Base-by-base conservation (phyloP, 2,329 filamentous ascomycete species). In the Cladosporium halotolerans region DNA sequence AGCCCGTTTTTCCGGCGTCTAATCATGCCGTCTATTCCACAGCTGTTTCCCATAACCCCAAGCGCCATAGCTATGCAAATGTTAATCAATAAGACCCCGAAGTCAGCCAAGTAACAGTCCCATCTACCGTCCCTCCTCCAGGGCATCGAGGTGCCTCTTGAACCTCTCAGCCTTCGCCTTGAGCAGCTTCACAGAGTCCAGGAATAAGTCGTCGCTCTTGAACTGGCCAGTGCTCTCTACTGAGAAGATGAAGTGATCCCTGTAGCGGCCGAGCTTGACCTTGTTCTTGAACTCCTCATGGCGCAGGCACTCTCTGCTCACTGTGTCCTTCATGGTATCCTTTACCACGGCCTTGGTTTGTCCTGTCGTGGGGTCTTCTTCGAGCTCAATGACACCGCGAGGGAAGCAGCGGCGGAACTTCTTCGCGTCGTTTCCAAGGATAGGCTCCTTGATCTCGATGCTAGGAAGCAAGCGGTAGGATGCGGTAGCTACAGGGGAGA, bases 211-310 rank as follows among this genome's bases (percentile, higher is more conserved):
- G 64, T 97, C 92, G 67, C 90, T 96, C 55, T 93, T 85, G 77
- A 89, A 95, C 74, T 99, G 93, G 5, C 93, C 95, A 0, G 89
- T 86, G 76, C 91, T 96, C 77, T 99, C 93, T 34, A 99, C 80
- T 52, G 84, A 86, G 78, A 93, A 99, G 72, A 99, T 97, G 71
- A 99, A 99, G 74, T 99, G 95, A 70, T 99, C 93, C 60, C 90
- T 79, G 63, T 90, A 77, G 52, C 95, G 80, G 41, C 93, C 93
- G 32, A 99, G 81, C 77, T 90, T 91, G 59, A 99, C 93, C 77
- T 96, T 99, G 68, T 84, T 88, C 72, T 93, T 83, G 74, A 99
- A 97, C 73, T 97, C 93, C 23, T 85, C 79, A 68, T 99, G 92
- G 46, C 93, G 83, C 66, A 99, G 73, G 66, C 87, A 93, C 74